Evolutionary conservation across 1,284 basidiomycete genomes (phyloP).

Genomic region (Cerioporus squamosus): DNA sequence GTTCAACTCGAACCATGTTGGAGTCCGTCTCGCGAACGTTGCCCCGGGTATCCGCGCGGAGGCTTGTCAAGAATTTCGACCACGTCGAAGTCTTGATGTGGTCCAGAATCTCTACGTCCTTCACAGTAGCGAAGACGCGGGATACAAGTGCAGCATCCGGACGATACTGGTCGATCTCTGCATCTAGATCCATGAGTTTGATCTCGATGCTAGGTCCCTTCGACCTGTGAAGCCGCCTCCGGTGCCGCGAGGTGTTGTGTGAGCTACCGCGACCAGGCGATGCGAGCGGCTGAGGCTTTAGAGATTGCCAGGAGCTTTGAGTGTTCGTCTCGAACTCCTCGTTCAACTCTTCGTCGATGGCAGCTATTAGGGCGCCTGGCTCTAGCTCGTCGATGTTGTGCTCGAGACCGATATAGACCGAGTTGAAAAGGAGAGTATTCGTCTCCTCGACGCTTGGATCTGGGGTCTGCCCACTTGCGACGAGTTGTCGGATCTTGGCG

Average conservation of each 20-base stretch:
- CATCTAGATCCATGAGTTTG: slow-evolving; percentile 65
- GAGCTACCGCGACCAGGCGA: slow-evolving; percentile 41
- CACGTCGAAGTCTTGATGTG: slow-evolving; percentile 99
- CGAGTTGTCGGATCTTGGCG: slow-evolving; percentile 90
- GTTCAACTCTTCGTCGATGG: slow-evolving; percentile 89
- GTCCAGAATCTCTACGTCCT: slow-evolving; percentile 89
- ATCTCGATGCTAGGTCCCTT: slow-evolving; percentile 87
- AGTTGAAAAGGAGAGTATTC: slow-evolving; percentile 87
- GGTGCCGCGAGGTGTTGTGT: slow-evolving; percentile 51
- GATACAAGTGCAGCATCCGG: slow-evolving; percentile 64
- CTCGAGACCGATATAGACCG: slow-evolving; percentile 87
- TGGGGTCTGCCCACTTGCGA: slow-evolving; percentile 90
- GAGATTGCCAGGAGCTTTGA: slow-evolving; percentile 88
- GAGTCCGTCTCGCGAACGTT: slow-evolving; percentile 89
- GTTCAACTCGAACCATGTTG: slow-evolving; percentile 90
- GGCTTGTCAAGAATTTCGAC: slow-evolving; percentile 93
- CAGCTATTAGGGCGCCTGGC: slow-evolving; percentile 78
- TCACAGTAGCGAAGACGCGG: slow-evolving; percentile 66
- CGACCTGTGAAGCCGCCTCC: slow-evolving; percentile 75
- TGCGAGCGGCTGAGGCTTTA: slow-evolving; percentile 49
- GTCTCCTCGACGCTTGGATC: slow-evolving; percentile 84
- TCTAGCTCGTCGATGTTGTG: slow-evolving; percentile 77
- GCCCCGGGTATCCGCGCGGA: slow-evolving; percentile 82
- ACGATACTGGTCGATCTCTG: slow-evolving; percentile 70
- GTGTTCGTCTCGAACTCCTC: slow-evolving; percentile 73